phyloP scores from a whole-genome alignment of 1,284 basidiomycete genomes.

The Puccinia coronata region DNA sequence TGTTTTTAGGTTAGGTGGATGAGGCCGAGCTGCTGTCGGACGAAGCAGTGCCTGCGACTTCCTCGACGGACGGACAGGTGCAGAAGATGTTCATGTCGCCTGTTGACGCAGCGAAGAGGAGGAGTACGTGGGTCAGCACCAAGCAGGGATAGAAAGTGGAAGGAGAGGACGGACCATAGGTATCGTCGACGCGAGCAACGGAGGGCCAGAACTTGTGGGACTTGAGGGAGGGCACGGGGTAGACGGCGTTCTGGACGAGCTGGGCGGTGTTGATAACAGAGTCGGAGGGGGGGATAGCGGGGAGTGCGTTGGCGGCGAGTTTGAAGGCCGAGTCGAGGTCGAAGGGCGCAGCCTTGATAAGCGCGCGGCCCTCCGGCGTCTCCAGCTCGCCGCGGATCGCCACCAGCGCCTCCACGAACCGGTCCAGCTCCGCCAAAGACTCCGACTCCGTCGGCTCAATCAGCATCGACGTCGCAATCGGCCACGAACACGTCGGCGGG shows the following conservation, averaged over 20 bases:
- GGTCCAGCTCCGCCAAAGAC: conserved; percentile 82
- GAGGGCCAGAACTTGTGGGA: conserved; percentile 93
- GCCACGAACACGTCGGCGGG: conserved; percentile 90
- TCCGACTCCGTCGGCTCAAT: conserved; percentile 96
- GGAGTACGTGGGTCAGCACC: neutral
- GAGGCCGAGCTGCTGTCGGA: no score
- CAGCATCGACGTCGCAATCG: conserved; percentile 82
- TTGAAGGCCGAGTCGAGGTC: neutral
- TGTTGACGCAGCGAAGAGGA: neutral
- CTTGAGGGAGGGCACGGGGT: conserved; percentile 74
- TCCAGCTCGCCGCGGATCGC: conserved; percentile 87
- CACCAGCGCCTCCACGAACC: conserved; percentile 97
- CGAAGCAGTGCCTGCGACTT: conserved; percentile 28
- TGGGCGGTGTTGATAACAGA: no score
- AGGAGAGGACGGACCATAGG: conserved; percentile 46
- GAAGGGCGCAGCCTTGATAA: conserved; percentile 19
- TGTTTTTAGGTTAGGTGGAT: no score
- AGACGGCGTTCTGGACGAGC: conserved; percentile 70
- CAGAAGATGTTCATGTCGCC: conserved; percentile 50
- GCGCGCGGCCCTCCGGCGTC: neutral
- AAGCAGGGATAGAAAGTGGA: neutral
- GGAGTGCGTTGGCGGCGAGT: neutral
- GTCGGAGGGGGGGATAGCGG: conserved; percentile 62
- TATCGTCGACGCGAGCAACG: conserved; percentile 85
- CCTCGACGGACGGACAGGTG: conserved; percentile 46